Evolutionary conservation across 352 stramenopile genomes (phyloP).

Genomic region (Phytophthora ramorum): DNA sequence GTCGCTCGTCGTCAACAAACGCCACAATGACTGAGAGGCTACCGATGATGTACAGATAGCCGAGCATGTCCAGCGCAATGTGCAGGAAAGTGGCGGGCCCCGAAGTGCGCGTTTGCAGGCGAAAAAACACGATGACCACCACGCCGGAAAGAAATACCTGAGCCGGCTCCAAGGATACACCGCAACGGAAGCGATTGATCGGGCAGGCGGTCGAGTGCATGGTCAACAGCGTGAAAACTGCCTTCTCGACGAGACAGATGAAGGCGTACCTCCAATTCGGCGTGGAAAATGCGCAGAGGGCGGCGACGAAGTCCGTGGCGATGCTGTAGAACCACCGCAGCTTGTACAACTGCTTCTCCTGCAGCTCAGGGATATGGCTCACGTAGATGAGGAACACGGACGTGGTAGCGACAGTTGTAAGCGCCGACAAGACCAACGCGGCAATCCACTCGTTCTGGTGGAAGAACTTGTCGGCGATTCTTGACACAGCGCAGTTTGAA

Average conservation of each 20-base stretch:
- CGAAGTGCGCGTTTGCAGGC: slow-evolving; percentile 40
- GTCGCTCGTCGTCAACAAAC: slow-evolving; percentile 68
- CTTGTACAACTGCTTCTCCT: slow-evolving; percentile 61
- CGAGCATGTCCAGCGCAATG: slow-evolving; percentile 69
- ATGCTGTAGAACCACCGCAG: slow-evolving; percentile 67
- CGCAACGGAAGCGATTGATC: slow-evolving; percentile 78
- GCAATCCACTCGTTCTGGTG: slow-evolving; percentile 55
- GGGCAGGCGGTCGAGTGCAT: slow-evolving; percentile 72
- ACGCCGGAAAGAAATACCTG: slow-evolving; percentile 61
- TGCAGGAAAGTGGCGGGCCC: slow-evolving; percentile 41
- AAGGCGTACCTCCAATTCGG: slow-evolving; percentile 76
- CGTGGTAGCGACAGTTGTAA: slow-evolving; percentile 40
- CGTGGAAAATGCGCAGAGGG: slow-evolving; percentile 60
- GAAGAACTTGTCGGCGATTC: slow-evolving; percentile 50
- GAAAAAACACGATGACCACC: slow-evolving; percentile 67
- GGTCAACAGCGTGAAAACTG: slow-evolving; percentile 71
- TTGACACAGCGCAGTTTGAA: slow-evolving; percentile 42
- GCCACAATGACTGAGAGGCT: slow-evolving; percentile 67
- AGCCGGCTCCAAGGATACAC: slow-evolving; percentile 50
- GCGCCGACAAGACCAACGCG: slow-evolving; percentile 44
- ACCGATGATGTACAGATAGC: slow-evolving; percentile 77
- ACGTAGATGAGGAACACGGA: slow-evolving; percentile 51
- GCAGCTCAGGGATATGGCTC: slow-evolving; percentile 50
- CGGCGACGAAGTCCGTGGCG: slow-evolving; percentile 62
- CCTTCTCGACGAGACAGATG: slow-evolving; percentile 73